Conservation (phyloP, 1,284 basidiomycete species). For the Puccinia triticina region DNA sequence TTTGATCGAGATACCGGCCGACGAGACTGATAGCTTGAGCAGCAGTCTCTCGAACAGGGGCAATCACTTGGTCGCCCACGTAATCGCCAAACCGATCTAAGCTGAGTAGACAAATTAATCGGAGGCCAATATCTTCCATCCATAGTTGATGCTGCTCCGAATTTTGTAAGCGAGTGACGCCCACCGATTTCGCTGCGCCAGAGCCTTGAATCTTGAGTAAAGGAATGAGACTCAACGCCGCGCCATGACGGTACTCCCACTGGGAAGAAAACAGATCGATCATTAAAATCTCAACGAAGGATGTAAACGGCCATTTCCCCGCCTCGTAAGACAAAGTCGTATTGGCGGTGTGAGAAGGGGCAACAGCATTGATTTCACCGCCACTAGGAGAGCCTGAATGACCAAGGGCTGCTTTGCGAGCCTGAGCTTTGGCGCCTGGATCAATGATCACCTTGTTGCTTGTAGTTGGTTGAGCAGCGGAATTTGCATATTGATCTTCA, state of each 20-base stretch:
- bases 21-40: slow-evolving; percentile 91
- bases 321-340: slow-evolving; percentile 62
- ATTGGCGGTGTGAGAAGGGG: slow-evolving; percentile 27
- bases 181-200: slow-evolving; percentile 72
- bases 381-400: slow-evolving; percentile 53
- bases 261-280: slow-evolving; percentile 79
- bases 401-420: slow-evolving; percentile 55
- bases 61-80: slow-evolving; percentile 92
- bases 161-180: slow-evolving; percentile 66
- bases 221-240: slow-evolving; percentile 87
- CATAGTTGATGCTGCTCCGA: slow-evolving; percentile 74
- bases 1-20: slow-evolving; percentile 76
- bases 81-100: slow-evolving; percentile 97
- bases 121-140: slow-evolving; percentile 85
- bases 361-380: slow-evolving; percentile 52
- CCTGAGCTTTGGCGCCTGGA: slow-evolving; percentile 59
- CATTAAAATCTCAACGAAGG: slow-evolving; percentile 77
- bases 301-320: slow-evolving; percentile 86
- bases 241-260: slow-evolving; percentile 95
- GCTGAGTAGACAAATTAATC: slow-evolving; percentile 87
- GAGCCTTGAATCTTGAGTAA: slow-evolving; percentile 82
- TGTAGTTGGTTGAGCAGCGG: slow-evolving; percentile 17
- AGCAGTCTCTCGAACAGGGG: slow-evolving; percentile 93
- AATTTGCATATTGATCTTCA: slow-evolving; percentile 16
- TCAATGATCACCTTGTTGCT: slow-evolving; percentile 54